Conservation (phyloP, 2,329 filamentous ascomycete genomes). For the Exophiala sp. region DNA sequence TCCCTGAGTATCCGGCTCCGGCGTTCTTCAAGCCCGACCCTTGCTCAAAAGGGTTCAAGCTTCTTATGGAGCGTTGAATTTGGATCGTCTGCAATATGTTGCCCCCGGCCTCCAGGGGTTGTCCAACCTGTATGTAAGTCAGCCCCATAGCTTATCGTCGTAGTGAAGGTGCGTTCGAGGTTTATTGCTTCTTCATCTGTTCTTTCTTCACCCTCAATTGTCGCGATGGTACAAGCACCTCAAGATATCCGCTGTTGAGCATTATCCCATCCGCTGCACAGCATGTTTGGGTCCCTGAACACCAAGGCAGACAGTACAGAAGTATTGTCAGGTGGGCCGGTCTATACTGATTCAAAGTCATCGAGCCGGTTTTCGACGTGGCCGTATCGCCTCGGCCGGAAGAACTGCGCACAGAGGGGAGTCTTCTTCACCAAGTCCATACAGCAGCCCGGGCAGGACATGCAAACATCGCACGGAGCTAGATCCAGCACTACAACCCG, state of each 20-base stretch:
- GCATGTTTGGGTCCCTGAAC: conserved; percentile 8
- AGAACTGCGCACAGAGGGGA: background rate
- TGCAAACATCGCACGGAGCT: no score
- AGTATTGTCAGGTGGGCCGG: conserved; percentile 8
- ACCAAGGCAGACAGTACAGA: conserved; percentile 1
- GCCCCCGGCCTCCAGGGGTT: no score
- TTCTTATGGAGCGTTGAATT: no score
- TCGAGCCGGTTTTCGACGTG: conserved; percentile 8
- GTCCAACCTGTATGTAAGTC: background rate
- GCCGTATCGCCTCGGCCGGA: conserved; percentile 2
- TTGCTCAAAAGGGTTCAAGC: no score
- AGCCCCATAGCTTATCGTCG: no score
- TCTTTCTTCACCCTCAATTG: background rate
- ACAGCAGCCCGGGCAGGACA: no score
- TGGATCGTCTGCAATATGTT: no score
- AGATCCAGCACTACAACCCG: background rate
- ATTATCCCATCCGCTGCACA: conserved; percentile 1
- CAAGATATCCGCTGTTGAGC: background rate
- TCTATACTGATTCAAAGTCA: conserved; percentile 2
- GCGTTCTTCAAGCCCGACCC: no score
- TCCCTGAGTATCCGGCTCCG: no score
- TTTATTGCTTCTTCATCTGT: no score
- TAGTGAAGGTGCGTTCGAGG: no score
- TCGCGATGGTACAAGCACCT: no score
- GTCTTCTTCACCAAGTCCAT: background rate